Evolutionary conservation across 768 basidiomycete genomes (phyloP), one percentile per base, ranked within the genome.

Genomic region (Holtermanniella nyarrowii): DNA sequence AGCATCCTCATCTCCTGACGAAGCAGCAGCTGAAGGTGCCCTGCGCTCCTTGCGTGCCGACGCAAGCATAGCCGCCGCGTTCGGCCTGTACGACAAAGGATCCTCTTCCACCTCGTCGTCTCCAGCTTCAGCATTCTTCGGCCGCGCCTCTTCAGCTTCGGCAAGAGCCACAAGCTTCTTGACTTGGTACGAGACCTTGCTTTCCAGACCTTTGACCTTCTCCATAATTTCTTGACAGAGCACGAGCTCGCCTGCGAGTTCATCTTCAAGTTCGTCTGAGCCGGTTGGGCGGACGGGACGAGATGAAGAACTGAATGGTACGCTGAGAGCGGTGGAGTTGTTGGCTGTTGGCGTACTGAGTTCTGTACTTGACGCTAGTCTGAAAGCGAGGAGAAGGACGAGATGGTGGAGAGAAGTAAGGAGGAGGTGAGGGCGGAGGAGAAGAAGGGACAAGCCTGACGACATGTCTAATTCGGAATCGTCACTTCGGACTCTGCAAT

Each of bases 141-240:
- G 61, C 25, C 54, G 52, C 27, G 48, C 46, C 52, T 69, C 59
- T 1, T 53, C 61, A 40, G 71, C 82, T 59, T 85, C 80, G 0
- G 88, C 84, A 4, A 86, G 72, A 54, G 80, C 78, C 23, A 91
- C 79, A 16, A 99, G 79, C 68, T 97, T 96, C 59, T 96, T 89
- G 61, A 99, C 88, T 69, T 97, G 95, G 70, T 99, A 96, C 44
- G 79, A 81, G 78, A 99, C 85, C 64, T 86, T 82, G 48, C 77
- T 76, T 71, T 97, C 91, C 21, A 99, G 77, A 0, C 80, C 77
- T 53, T 84, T 83, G 44, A 85, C 77, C 74, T 95, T 96, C 67
- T 99, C 95, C 42, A 97, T 78, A 7, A 88, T 80, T 42, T 90
- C 75, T 12, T 89, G 80, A 18, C 79, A 77, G 64, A 93, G 82